Evolutionary conservation across 371 early-diverging fungal species (phyloP).

Genomic region (Actinomortierella wolfii): DNA sequence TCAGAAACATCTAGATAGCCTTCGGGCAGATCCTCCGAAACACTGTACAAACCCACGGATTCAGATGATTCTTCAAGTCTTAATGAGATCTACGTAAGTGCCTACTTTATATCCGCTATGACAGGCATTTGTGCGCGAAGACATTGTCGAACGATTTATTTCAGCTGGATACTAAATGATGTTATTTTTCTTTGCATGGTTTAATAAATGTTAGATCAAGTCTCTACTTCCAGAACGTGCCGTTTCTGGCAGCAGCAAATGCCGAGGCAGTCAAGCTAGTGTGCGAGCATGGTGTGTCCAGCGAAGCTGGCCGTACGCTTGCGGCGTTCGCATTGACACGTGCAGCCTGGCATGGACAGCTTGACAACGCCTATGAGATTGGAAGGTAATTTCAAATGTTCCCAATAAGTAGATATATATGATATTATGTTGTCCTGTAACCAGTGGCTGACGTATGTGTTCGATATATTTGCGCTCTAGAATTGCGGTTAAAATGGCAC

Average conservation of each 20-base stretch:
- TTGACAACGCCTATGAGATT: slow-evolving; percentile 30
- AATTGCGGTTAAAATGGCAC: slow-evolving; percentile 7
- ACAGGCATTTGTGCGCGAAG: no score
- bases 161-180: no score
- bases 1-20: slow-evolving; percentile 14
- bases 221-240: slow-evolving; percentile 31
- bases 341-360: slow-evolving; percentile 32
- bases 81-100: slow-evolving; percentile 26
- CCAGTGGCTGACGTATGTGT: not conserved
- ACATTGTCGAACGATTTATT: no score
- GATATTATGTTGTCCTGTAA: not conserved
- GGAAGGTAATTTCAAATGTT: slow-evolving; percentile 1
- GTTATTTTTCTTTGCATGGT: not conserved
- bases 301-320: slow-evolving; percentile 30
- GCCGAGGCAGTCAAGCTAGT: slow-evolving; percentile 20
- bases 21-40: slow-evolving; percentile 14
- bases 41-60: slow-evolving; percentile 24
- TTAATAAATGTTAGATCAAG: slow-evolving; percentile 4
- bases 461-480: not conserved
- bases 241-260: slow-evolving; percentile 23
- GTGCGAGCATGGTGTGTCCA: slow-evolving; percentile 28
- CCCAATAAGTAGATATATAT: not conserved
- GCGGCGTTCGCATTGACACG: slow-evolving; percentile 36
- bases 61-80: slow-evolving; percentile 37
- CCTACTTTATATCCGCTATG: not conserved